Evolutionary conservation across 1,284 basidiomycete species (phyloP).

Genomic region (Ceratorhiza oryzae-sativae): DNA sequence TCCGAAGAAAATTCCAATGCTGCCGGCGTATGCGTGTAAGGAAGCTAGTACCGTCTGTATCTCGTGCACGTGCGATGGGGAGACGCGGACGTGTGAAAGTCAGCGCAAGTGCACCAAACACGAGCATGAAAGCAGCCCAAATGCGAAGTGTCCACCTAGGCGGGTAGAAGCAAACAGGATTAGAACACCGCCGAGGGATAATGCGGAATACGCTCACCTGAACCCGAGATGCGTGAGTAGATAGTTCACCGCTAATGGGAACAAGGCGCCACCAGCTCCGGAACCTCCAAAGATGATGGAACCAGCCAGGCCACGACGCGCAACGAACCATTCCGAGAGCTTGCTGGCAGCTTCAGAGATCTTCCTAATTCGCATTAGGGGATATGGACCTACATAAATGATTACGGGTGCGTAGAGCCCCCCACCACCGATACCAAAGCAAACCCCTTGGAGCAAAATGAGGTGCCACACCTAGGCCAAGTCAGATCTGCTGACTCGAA

Average conservation of each 20-base stretch:
- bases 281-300: constrained; percentile 43
- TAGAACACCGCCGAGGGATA: neutral
- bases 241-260: constrained; percentile 43
- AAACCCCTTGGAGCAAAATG: constrained; percentile 40
- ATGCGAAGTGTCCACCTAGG: constrained; percentile 45
- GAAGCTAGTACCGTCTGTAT: neutral
- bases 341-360: neutral
- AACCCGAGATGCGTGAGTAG: constrained; percentile 44
- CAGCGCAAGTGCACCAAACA: constrained; percentile 39
- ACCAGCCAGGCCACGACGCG: constrained; percentile 40
- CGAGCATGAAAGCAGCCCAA: constrained; percentile 39
- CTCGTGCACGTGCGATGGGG: constrained; percentile 16
- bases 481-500: too few relatives aligned
- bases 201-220: neutral
- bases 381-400: constrained; percentile 22
- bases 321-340: constrained; percentile 43
- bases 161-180: neutral
- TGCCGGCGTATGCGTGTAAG: constrained; percentile 9
- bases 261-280: constrained; percentile 44
- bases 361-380: neutral
- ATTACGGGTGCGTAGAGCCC: constrained; percentile 41
- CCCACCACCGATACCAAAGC: constrained; percentile 41
- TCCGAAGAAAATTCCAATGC: constrained; percentile 36
- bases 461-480: constrained; percentile 38
- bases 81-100: constrained; percentile 25